A percentile compares a stretch with the other conserved stretches of the same genome.
phyloP scores from a whole-genome alignment of 495 filamentous ascomycete species.

The Aspergillus incahuasiensis region DNA sequence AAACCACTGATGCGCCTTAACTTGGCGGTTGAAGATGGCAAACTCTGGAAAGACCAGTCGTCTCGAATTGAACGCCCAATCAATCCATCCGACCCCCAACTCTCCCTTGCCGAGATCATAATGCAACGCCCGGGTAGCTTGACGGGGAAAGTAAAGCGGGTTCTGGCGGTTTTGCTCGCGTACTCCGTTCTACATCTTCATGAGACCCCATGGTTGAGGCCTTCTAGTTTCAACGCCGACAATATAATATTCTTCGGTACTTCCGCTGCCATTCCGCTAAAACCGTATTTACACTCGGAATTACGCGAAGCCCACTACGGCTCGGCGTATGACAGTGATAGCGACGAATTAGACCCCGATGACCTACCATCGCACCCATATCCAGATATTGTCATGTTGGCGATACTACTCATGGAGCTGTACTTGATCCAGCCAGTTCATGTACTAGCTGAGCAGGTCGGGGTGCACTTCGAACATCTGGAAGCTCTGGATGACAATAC shows the following conservation, averaged over 20 bases:
- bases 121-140: background rate
- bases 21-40: conserved; percentile 8
- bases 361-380: conserved; percentile 11
- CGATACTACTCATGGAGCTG: conserved; percentile 12
- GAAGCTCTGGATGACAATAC: conserved; percentile 3
- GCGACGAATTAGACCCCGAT: conserved; percentile 9
- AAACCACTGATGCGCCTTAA: conserved; percentile 10
- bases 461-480: background rate
- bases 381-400: conserved; percentile 10
- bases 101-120: conserved; percentile 11
- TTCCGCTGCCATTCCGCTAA: background rate
- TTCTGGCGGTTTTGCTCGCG: conserved; percentile 7
- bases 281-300: conserved; percentile 8
- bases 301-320: background rate
- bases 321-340: background rate
- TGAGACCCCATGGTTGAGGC: conserved; percentile 9
- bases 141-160: conserved; percentile 14
- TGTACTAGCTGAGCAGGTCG: conserved; percentile 4
- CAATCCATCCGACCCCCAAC: background rate
- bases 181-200: conserved; percentile 11
- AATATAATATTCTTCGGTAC: conserved; percentile 12
- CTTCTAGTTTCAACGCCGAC: background rate
- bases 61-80: background rate
- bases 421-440: conserved; percentile 3
- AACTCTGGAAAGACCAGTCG: conserved; percentile 13